These are phyloP conservation scores for Nemania bipapillata DNA, from an alignment of 2,329 filamentous ascomycete species.

Conservation along the genomic window DNA sequence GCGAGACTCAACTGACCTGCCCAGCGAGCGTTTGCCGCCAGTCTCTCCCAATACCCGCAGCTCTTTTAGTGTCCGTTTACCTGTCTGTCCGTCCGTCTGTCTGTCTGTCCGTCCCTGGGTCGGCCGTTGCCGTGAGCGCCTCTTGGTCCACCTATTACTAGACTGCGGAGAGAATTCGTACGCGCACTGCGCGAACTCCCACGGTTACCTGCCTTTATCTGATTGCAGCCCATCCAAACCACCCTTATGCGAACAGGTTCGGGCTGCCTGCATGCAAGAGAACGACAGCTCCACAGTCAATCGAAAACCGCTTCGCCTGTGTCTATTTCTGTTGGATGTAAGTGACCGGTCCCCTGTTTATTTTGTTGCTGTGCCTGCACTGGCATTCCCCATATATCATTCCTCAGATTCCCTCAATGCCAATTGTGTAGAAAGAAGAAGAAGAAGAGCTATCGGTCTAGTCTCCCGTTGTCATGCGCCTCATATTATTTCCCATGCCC, in stretches of 20 bases:
- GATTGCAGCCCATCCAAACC: constrained; percentile 54
- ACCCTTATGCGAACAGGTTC: constrained; percentile 59
- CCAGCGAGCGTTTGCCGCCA: constrained; percentile 46
- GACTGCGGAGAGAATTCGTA: constrained; percentile 48
- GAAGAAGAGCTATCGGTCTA: not conserved
- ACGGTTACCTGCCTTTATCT: constrained; percentile 53
- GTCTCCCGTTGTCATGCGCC: not conserved
- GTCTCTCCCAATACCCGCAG: constrained; percentile 41
- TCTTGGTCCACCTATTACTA: constrained; percentile 42
- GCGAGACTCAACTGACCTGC: constrained; percentile 17
- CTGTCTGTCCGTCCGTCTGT: too few relatives aligned
- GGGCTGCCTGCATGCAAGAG: constrained; percentile 58
- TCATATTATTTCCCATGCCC: not conserved
- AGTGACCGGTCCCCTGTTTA: constrained; percentile 26
- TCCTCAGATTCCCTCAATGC: constrained; percentile 28
- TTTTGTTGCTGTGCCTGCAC: constrained; percentile 34
- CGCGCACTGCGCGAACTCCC: constrained; percentile 47
- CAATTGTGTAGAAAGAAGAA: not conserved
- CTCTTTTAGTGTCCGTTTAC: constrained; percentile 44
- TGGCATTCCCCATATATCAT: constrained; percentile 36
- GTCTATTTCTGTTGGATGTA: constrained; percentile 32
- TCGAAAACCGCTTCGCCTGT: constrained; percentile 37
- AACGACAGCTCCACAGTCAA: constrained; percentile 51
- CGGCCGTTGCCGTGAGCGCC: constrained; percentile 36
- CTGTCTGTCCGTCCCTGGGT: constrained; percentile 30